Conservation (phyloP, 2,329 filamentous ascomycete species). For the Pseudofabraea citricarpa region DNA sequence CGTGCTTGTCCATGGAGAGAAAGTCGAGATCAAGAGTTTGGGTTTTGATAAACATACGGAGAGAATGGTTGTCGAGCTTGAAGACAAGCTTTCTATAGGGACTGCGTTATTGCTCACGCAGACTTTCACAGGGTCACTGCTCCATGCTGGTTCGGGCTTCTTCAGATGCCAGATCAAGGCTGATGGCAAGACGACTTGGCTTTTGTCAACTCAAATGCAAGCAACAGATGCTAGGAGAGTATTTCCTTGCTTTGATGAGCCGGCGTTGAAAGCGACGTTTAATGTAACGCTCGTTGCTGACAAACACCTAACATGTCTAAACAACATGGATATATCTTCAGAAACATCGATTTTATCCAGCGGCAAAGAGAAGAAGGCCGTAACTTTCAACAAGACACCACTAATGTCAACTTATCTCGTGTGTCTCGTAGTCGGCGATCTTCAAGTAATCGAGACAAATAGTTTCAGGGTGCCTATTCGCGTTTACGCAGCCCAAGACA, state of each 20-base stretch:
- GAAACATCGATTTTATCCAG: background rate
- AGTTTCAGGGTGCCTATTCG: conserved; percentile 64
- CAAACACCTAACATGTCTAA: conserved; percentile 41
- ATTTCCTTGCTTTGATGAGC: conserved; percentile 70
- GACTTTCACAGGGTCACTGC: conserved; percentile 6
- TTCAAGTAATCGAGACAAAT: conserved; percentile 64
- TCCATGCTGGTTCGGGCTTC: conserved; percentile 3
- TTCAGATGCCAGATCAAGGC: background rate
- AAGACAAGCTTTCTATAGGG: background rate
- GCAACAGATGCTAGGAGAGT: conserved; percentile 60
- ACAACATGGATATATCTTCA: conserved; percentile 56
- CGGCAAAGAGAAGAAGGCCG: conserved; percentile 47
- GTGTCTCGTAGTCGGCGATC: conserved; percentile 65
- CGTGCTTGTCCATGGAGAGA: conserved; percentile 1
- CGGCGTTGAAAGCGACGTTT: conserved; percentile 71
- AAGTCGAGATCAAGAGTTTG: background rate
- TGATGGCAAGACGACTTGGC: conserved; percentile 43
- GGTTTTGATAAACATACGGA: background rate
- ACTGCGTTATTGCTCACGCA: conserved; percentile 2
- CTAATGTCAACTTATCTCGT: conserved; percentile 69
- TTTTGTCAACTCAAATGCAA: conserved; percentile 34
- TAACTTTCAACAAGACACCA: conserved; percentile 64
- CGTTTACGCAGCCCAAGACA: conserved; percentile 53
- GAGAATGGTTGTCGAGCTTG: background rate
- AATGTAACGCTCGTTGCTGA: conserved; percentile 53